phyloP scores from a whole-genome alignment of 371 early-diverging fungal species.

The Mortierella sp. region DNA sequence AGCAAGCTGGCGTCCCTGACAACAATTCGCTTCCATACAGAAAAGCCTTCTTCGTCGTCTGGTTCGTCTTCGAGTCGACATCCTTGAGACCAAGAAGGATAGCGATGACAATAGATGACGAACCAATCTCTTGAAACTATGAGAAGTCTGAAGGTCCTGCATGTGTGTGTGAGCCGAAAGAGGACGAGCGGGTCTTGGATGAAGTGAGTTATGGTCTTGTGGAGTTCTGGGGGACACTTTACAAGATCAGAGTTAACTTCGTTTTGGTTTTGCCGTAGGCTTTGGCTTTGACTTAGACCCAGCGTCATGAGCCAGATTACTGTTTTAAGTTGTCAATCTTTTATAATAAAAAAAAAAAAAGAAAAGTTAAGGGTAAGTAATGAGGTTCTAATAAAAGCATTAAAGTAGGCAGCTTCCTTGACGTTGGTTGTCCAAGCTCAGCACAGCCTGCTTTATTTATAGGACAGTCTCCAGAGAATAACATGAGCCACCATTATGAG shows the following conservation, averaged over 20 bases:
- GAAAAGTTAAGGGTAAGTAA: no score
- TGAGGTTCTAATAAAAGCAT: background rate
- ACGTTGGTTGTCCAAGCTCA: no score
- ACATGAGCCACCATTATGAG: no score
- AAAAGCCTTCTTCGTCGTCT: background rate
- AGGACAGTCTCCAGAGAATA: no score
- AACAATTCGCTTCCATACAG: constrained; percentile 2
- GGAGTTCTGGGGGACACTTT: constrained; percentile 14
- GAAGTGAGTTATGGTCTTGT: background rate
- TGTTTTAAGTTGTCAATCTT: background rate
- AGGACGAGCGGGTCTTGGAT: constrained; percentile 7
- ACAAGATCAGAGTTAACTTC: background rate
- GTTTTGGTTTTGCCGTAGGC: background rate
- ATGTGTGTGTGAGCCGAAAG: background rate
- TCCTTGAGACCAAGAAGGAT: constrained; percentile 8
- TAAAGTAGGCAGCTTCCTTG: no score
- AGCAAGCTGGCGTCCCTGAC: constrained; percentile 8
- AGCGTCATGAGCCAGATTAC: background rate
- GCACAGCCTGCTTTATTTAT: no score
- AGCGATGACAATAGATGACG: background rate
- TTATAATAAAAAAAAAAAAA: background rate
- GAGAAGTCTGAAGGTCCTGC: background rate
- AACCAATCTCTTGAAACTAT: background rate
- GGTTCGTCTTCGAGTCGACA: background rate
- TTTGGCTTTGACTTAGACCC: background rate